Base-by-base conservation (phyloP, 2,329 filamentous ascomycete species). In the Monilinia laxa region DNA sequence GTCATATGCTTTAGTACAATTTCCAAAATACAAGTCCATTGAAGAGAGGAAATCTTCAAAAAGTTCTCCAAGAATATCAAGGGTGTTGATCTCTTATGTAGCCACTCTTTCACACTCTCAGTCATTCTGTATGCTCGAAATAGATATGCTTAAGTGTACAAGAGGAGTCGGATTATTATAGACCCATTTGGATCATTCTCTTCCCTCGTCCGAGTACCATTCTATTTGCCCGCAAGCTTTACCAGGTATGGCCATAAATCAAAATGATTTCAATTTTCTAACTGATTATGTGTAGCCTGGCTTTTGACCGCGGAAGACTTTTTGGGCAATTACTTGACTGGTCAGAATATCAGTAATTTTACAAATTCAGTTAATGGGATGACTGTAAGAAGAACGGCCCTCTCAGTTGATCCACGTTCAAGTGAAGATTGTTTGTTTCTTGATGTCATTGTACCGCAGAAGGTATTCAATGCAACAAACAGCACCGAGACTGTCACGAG, bases 181-280 rank as follows among this genome's bases (percentile, higher is more conserved):
- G 4, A 28, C 25, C n/a, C 25, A 25, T 23, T 2, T 52, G 12
- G n/a, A 6, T 6, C 4, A 25, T 28, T 25, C 23, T 12, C 5
- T 2, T 9, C 23, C 25, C 28, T 31, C 14, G 9, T 53, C 16
- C 9, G n/a, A 67, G 16, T 63, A 60, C 49, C 69, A 25, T 35
- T 51, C 63, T 4, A 68, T 70, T 7, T 71, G 69, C 64, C 70
- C 35, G 14, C 74, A 31, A 69, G 72, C 31, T 6, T 25, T 23
- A 0, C 67, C 70, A 18, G 35, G 28, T 47, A 47, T 47, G 6
- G 14, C 14, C 4, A 31, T 2, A 4, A 14, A 9, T 25, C 5
- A 20, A 38, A 20, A 51, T 23, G 31, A 3, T 23, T 31, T 35
- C 7, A 16, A 7, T 20, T 45, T 7, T 2, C 12, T 25, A 16